Base-by-base conservation (phyloP, 495 filamentous ascomycete species). In the Hyaloscypha finlandica region DNA sequence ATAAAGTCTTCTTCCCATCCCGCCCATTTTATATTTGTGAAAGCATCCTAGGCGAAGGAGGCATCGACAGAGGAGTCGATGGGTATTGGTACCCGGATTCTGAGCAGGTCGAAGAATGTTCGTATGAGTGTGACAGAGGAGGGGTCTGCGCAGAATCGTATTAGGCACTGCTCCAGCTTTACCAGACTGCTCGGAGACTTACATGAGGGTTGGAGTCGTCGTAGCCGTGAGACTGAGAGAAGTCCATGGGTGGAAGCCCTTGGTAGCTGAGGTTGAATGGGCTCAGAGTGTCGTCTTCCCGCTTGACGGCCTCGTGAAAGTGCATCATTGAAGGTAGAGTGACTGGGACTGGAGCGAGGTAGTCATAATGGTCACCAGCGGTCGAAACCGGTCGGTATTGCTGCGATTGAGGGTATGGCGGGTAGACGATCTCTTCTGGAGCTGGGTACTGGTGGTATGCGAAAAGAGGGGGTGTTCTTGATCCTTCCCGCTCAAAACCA, bases 41-140 rank as follows among this genome's bases (percentile, higher is more conserved):
- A 25, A 74, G 54, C 11, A 70, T 57, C 39, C 68, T 60, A 20
- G 89, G 89, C 19, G 89, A 90, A 54, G 83, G 80, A 19, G 88
- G 88, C 82, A 89, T 88, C 16, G 88, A 90, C 55, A 85, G 75
- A 33, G 89, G 90, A 62, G 89, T 92, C 25, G 83, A 82, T 32
- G 89, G 89, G 75, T 89, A 91, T 67, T 81, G 78, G 71, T 82
- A 81, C 56, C 85, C 78, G 76, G 81, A 74, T 77, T 90, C 79
- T 73, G 89, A 82, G 78, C 88, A 80, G 73, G 80, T 77, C 63
- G 81, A 79, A 63, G 92, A 94, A 72, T 89, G 88, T 69, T 94
- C 91, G 77, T 90, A 92, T 20, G 90, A 88, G 69, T 93, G 90
- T 71, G 88, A 89, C 73, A 96, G 86, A 73, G 92, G 86, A 79